Base-by-base conservation (phyloP, 176 grass and related monocot genomes). In the Tuctoria greenei region DNA sequence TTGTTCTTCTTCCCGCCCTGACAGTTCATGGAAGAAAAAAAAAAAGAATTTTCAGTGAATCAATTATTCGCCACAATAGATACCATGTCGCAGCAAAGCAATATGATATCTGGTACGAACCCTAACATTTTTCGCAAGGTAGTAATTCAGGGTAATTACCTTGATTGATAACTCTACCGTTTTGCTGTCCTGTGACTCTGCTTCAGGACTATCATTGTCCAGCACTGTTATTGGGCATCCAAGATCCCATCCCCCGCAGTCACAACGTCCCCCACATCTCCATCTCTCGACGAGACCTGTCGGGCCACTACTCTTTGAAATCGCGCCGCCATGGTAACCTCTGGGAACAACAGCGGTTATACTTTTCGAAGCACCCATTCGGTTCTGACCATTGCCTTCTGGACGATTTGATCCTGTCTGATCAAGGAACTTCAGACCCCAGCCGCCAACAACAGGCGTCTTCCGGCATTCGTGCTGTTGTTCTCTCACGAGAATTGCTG, bases 361-460 rank as follows among this genome's bases (percentile, higher is more conserved):
- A 70, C 40, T 57, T 10, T 67, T 82, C 40, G 60, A 42, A 37
- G 54, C 20, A 73, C 34, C 52, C 39, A 43, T 79, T 25, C 23
- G 68, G 2, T 31, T 86, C 41, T 69, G 60, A 64, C 41, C 69
- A 66, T 1, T 55, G 20, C 50, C 38, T 15, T 70, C 66, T 50
- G 47, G 0, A 77, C 17, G 15, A 42, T 42, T 38, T 62, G 52
- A 41, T 75, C 59, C 84, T 66, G 61, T 74, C 67, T 86, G 90
- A 66, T 87, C 66, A 78, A 99, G 95, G 75, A 99, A 92, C 72
- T 90, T 99, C 36, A 99, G 84, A 12, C 95, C 95, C 95, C 95
- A 99, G 4, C 95, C 95, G 61, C 85, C 89, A 69, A 35, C 61
- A 18, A 66, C 25, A 8, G 81, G 38, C 12, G 79, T 80, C 69